These are phyloP conservation scores for Pulveroboletus ravenelii DNA, from an alignment of 768 basidiomycete species.

Conservation along the genomic window DNA sequence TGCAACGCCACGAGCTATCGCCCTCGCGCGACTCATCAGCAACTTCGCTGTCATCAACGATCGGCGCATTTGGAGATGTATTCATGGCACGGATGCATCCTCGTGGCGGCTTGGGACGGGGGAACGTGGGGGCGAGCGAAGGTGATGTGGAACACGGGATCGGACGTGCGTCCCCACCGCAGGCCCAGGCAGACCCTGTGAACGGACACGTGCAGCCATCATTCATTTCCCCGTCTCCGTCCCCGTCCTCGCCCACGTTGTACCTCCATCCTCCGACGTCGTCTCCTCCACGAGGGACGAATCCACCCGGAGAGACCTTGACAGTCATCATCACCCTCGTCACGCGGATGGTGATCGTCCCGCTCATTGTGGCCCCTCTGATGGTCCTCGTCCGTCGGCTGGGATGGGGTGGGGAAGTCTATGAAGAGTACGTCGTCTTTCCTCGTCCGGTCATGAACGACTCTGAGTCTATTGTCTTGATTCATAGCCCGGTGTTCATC, in stretches of 20 bases:
- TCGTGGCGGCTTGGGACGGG: neutral
- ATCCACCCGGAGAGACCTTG: conserved; percentile 62
- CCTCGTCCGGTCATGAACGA: neutral
- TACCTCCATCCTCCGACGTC: neutral
- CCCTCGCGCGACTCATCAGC: conserved; percentile 9
- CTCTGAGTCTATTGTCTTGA: neutral
- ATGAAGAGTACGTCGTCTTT: conserved; percentile 63
- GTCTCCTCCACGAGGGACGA: conserved; percentile 13
- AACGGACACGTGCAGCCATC: neutral
- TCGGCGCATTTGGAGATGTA: conserved; percentile 18
- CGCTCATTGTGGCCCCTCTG: conserved; percentile 70
- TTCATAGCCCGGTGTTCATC: conserved; percentile 79
- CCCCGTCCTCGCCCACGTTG: neutral
- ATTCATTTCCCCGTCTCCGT: neutral
- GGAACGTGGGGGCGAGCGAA: neutral
- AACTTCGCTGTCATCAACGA: neutral
- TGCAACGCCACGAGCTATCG: neutral
- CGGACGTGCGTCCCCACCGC: neutral
- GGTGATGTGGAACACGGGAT: conserved; percentile 6
- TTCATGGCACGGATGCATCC: conserved; percentile 7
- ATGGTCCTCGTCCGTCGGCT: conserved; percentile 61
- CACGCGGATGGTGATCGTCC: conserved; percentile 86
- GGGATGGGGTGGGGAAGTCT: conserved; percentile 39
- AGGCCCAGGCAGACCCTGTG: neutral
- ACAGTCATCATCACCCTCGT: conserved; percentile 80